These are phyloP conservation scores for Cercospora citrullina DNA, from an alignment of 2,329 filamentous ascomycete species.

Conservation along the genomic window DNA sequence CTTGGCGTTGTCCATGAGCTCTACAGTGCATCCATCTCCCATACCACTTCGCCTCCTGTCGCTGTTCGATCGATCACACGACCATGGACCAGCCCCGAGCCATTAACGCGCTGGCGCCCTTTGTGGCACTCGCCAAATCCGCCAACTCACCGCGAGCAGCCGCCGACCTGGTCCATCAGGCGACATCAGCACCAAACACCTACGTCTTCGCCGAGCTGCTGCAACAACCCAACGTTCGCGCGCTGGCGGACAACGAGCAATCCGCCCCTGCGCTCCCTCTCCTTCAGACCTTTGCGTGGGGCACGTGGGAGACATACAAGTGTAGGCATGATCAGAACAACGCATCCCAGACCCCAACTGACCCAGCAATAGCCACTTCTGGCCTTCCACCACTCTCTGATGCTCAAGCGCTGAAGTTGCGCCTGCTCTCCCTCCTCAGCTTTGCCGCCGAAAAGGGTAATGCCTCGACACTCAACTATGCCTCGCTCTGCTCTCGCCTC, in stretches of 20 bases:
- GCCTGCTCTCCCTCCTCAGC: conserved; percentile 83
- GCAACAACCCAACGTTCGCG: conserved; percentile 73
- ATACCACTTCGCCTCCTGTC: not conserved
- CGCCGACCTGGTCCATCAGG: conserved; percentile 80
- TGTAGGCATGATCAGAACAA: conserved; percentile 42
- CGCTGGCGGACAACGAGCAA: conserved; percentile 64
- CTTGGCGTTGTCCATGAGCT: not conserved
- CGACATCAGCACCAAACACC: conserved; percentile 84
- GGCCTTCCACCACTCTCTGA: conserved; percentile 69
- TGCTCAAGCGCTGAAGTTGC: conserved; percentile 78
- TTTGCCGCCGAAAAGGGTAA: conserved; percentile 61
- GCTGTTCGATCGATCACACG: not conserved
- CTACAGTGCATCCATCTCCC: not conserved
- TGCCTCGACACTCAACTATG: conserved; percentile 67
- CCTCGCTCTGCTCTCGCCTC: conserved; percentile 64
- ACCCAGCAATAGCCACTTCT: conserved; percentile 43
- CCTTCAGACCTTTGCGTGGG: conserved; percentile 88
- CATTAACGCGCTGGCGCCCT: conserved; percentile 71
- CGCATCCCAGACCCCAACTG: conserved; percentile 14
- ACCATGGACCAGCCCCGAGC: conserved; percentile 69
- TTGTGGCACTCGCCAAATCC: conserved; percentile 82
- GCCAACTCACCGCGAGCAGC: conserved; percentile 81
- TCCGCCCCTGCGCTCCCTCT: conserved; percentile 65
- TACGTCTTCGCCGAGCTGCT: conserved; percentile 96
- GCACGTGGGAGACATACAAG: conserved; percentile 79